Evolutionary conservation across 768 basidiomycete genomes (phyloP).

Genomic region (Phaeotremella fagi): DNA sequence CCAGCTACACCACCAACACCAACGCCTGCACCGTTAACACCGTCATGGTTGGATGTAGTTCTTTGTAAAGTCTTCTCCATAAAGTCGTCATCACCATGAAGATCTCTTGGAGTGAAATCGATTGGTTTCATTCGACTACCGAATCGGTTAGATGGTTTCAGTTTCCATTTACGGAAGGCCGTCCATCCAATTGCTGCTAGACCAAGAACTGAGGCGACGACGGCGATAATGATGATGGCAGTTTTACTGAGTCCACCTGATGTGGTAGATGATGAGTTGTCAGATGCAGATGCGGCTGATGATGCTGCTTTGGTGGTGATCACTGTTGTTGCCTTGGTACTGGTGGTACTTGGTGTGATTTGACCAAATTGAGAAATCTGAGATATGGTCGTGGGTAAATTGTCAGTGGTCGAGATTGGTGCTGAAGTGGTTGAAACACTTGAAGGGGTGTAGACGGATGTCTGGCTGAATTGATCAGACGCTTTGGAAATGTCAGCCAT

Average conservation of each 20-base stretch:
- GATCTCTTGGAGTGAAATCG: constrained; percentile 37
- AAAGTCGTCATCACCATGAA: constrained; percentile 6
- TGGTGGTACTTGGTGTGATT: constrained; percentile 1
- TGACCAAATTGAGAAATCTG: constrained; percentile 5
- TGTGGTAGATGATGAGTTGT: constrained; percentile 4
- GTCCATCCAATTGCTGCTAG: constrained; percentile 35
- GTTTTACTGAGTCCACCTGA: constrained; percentile 32
- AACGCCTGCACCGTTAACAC: constrained; percentile 5
- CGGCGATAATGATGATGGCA: constrained; percentile 41
- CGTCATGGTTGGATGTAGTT: constrained; percentile 21
- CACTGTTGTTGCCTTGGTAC: background rate
- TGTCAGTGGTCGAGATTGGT: background rate
- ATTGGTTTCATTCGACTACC: constrained; percentile 42
- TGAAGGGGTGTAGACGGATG: background rate
- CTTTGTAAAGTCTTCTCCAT: constrained; percentile 42
- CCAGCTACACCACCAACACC: constrained; percentile 23
- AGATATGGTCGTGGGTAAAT: background rate
- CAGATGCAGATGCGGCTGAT: constrained; percentile 13
- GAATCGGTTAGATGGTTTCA: constrained; percentile 40
- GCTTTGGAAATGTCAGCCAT: background rate
- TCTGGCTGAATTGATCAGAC: background rate
- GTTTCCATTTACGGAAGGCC: constrained; percentile 42
- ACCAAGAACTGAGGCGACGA: constrained; percentile 40
- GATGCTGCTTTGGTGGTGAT: constrained; percentile 10
- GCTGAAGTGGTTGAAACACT: background rate